Evolutionary conservation across 768 basidiomycete species (phyloP).

Genomic region (Infundibulicybe gibba): DNA sequence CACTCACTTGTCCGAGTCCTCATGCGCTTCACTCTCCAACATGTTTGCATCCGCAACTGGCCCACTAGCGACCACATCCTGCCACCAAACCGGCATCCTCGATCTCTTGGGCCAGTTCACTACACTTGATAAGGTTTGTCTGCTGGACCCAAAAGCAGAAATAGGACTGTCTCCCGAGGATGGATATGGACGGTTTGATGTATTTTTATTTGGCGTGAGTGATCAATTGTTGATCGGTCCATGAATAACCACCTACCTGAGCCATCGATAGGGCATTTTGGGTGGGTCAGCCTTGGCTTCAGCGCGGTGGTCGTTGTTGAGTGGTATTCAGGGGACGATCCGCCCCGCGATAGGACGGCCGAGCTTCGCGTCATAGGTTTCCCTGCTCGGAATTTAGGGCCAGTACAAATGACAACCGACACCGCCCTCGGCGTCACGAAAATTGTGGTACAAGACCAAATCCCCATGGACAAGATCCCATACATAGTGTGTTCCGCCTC

Average conservation of each 20-base stretch:
- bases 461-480: constrained; percentile 66
- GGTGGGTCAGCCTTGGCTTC: constrained; percentile 30
- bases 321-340: constrained; percentile 75
- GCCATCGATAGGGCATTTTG: constrained; percentile 48
- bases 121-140: constrained; percentile 67
- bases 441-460: constrained; percentile 73
- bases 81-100: constrained; percentile 49
- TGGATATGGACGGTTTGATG: constrained; percentile 69
- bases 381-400: constrained; percentile 79
- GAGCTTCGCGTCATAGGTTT: constrained; percentile 88
- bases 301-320: too few relatives aligned
- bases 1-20: constrained; percentile 79
- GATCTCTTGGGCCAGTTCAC: constrained; percentile 49
- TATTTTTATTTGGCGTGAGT: constrained; percentile 88
- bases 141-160: constrained; percentile 91
- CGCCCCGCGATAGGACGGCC: constrained; percentile 88
- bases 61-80: constrained; percentile 34
- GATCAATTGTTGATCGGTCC: too few relatives aligned
- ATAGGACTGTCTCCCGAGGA: constrained; percentile 71
- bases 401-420: constrained; percentile 98
- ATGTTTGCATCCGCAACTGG: constrained; percentile 20
- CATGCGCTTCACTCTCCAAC: constrained; percentile 48
- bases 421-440: constrained; percentile 93
- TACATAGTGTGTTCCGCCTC: constrained; percentile 54
- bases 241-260: too few relatives aligned